Conservation (phyloP, 371 early-diverging fungal species). For the Paraphysoderma sedebokerense region DNA sequence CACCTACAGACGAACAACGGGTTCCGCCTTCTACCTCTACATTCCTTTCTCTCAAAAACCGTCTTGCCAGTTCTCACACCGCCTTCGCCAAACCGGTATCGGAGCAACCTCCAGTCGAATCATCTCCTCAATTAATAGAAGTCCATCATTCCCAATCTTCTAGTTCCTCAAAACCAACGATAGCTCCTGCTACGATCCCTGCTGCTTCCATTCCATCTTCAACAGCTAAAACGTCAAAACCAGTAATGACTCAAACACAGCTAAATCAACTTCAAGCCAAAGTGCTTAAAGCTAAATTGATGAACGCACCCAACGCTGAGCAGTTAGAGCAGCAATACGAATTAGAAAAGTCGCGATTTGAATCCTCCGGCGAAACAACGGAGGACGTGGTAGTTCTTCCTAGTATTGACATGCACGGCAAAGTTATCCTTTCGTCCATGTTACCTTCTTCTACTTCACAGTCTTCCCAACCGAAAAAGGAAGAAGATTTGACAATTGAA, state of each 20-base stretch:
- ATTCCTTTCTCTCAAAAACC: no score
- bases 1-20: no score
- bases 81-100: no score
- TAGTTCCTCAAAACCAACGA: no score
- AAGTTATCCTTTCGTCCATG: constrained; percentile 3
- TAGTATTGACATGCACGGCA: constrained; percentile 42
- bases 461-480: constrained; percentile 7
- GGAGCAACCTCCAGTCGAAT: no score
- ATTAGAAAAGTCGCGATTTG: constrained; percentile 1
- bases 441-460: background rate
- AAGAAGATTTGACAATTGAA: constrained; percentile 28
- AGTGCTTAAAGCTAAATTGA: constrained; percentile 57
- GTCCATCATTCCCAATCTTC: no score
- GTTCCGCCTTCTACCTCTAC: no score
- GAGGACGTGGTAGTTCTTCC: constrained; percentile 27
- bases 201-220: no score
- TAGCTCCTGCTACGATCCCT: no score
- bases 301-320: constrained; percentile 41
- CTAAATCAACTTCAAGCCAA: constrained; percentile 74
- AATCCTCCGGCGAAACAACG: constrained; percentile 1
- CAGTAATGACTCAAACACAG: constrained; percentile 35
- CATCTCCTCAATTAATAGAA: no score
- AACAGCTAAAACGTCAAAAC: no score
- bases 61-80: no score
- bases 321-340: constrained; percentile 54